Evolutionary conservation across 2,329 filamentous ascomycete species (phyloP).

Genomic region (Blastomyces emzantsi): DNA sequence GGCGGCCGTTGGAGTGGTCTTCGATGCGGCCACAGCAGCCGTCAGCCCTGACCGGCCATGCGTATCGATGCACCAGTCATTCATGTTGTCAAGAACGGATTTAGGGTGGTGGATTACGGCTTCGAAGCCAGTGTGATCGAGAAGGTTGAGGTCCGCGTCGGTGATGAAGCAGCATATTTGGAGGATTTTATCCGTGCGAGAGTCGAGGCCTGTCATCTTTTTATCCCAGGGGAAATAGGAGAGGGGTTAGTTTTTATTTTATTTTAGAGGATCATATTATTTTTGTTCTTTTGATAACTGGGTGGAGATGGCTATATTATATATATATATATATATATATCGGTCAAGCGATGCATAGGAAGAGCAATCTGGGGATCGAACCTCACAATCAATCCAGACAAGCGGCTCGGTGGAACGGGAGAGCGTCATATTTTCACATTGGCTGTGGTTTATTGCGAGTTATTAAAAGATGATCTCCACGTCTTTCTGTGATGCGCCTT

Average conservation of each 20-base stretch:
- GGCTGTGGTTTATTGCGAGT: not conserved
- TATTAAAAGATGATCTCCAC: not conserved
- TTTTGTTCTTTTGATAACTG: not conserved
- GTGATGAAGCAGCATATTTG: conserved; percentile 92
- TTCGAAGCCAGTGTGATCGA: conserved; percentile 72
- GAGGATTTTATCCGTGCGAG: conserved; percentile 71
- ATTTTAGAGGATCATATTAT: not conserved
- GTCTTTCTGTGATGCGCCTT: not conserved
- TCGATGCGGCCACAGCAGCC: conserved; percentile 62
- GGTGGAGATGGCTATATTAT: not conserved
- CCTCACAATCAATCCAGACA: conserved; percentile 80
- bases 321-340: not conserved
- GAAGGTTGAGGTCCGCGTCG: conserved; percentile 62
- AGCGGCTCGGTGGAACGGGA: conserved; percentile 54
- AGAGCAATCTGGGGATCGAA: conserved; percentile 23
- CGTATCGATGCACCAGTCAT: conserved; percentile 76
- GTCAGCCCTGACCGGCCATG: conserved; percentile 78
- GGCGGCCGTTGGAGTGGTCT: conserved; percentile 61
- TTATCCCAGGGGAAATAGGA: not conserved
- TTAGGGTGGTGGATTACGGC: conserved; percentile 65
- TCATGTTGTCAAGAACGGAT: conserved; percentile 66
- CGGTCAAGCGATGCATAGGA: too few species aligned
- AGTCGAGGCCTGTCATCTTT: conserved; percentile 86
- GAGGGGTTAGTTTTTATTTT: conserved; percentile 3
- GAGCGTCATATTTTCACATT: conserved; percentile 31